Evolutionary conservation across 495 filamentous ascomycete genomes (phyloP).

Genomic region (Trypethelium eluteriae): DNA sequence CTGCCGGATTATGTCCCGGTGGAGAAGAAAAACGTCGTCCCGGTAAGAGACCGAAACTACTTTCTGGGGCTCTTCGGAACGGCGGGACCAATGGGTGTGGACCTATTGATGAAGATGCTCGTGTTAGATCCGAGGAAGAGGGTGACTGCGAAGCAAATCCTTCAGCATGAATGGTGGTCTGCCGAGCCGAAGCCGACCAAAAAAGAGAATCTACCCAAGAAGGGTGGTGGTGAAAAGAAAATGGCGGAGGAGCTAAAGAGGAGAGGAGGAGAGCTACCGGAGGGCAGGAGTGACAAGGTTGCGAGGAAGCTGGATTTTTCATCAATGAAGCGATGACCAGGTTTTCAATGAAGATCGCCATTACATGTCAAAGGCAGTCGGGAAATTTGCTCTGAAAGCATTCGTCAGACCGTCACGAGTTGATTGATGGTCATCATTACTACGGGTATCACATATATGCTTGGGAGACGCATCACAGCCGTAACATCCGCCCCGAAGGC

Average conservation of each 20-base stretch:
- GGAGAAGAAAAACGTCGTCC: constrained; percentile 45
- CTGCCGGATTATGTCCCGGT: constrained; percentile 63
- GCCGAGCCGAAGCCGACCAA: constrained; percentile 73
- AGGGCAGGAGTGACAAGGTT: constrained; percentile 59
- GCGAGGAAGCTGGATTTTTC: constrained; percentile 85
- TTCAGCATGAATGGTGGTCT: constrained; percentile 82
- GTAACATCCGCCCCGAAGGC: not conserved
- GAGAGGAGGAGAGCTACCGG: constrained; percentile 58
- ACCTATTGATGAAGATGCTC: constrained; percentile 80
- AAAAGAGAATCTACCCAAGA: constrained; percentile 72
- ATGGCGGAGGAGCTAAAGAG: constrained; percentile 79
- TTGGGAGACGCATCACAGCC: not conserved
- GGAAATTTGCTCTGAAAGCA: not conserved
- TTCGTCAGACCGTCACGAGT: not conserved
- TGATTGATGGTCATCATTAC: not conserved
- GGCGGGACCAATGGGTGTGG: constrained; percentile 70
- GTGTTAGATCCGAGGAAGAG: constrained; percentile 76
- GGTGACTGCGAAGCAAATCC: constrained; percentile 62
- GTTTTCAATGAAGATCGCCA: not conserved
- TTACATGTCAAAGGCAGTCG: not conserved
- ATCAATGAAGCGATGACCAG: constrained; percentile 42
- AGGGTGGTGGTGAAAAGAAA: constrained; percentile 59
- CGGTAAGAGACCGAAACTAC: constrained; percentile 58
- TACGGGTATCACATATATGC: constrained; percentile 6
- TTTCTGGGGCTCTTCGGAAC: constrained; percentile 67